Evolutionary conservation across 192 early-diverging fungal genomes (phyloP), one percentile per base, ranked within the genome.

Genomic region (Funneliformis geosporum): DNA sequence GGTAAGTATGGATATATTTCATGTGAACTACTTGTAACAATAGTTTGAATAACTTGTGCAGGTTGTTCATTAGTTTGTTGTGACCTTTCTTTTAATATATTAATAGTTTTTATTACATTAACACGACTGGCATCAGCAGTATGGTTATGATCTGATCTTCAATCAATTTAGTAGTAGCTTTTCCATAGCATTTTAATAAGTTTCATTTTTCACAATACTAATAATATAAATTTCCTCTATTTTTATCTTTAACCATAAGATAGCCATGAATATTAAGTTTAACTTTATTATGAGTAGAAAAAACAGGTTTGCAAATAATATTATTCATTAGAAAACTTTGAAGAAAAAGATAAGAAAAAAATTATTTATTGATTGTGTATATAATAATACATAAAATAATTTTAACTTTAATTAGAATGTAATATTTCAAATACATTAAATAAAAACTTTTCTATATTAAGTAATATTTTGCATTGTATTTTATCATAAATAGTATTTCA

Each of bases 181-280:
- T 8, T 9, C 43, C 70, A 12, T 73, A 25, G n/a, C 43, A 73
- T n/a, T 23, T 50, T 46, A 73, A 23, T n/a, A 21, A 0, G 5
- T 47, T 6, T 14, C 42, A 7, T n/a, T 46, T 73, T 46, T 73
- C 43, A n/a, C 70, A 73, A 47, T n/a, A 50, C 43, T 44, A 73
- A 38, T 73, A 73, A 47, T 47, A 73, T 9, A 23, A 43, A 55
- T 73, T 6, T 23, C 47, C 23, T 2, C 70, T 4, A 55, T 23
- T 44, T 46, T 33, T 33, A 33, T 33, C 33, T 33, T 33, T 33
- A 33, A 33, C 33, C 33, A 33, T 33, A 33, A 33, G 6, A 47
- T 47, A 73, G 23, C 70, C 43, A 73, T 73, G 16, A 50, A 72
- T 43, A 46, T 72, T 72, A 46, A 72, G 40, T 73, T 73, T 73